These are phyloP conservation scores for Pelargonium cotyledonis DNA, from an alignment of 441 rosid genomes.

Conservation along the genomic window DNA sequence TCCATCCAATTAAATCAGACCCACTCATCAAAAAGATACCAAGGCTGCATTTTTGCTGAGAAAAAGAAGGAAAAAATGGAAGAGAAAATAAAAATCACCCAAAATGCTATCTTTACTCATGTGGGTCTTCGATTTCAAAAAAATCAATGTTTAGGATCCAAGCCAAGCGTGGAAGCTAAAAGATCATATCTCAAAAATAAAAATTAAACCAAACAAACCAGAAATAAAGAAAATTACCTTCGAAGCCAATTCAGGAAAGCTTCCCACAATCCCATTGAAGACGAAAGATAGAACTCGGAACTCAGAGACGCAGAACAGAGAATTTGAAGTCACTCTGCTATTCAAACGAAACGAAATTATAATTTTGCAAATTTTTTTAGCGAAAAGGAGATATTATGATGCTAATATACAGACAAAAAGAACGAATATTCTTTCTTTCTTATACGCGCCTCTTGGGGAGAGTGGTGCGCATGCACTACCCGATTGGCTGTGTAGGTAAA, in stretches of 20 bases:
- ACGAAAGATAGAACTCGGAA: background rate
- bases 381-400: background rate
- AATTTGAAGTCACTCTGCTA: background rate
- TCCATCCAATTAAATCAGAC: background rate
- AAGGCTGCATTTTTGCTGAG: too few species aligned
- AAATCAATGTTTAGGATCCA: background rate
- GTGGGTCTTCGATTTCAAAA: conserved; percentile 4
- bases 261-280: conserved; percentile 24
- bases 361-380: background rate
- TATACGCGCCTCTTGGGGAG: conserved; percentile 1
- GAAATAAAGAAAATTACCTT: conserved; percentile 8
- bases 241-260: conserved; percentile 27
- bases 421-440: background rate
- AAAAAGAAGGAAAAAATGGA: background rate
- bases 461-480: background rate
- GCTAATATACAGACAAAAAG: conserved; percentile 2
- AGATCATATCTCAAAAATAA: background rate
- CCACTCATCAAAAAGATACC: background rate
- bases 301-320: background rate
- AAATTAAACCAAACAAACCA: background rate
- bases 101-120: background rate
- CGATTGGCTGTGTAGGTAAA: background rate
- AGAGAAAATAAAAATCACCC: background rate
- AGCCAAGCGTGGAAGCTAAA: conserved; percentile 12
- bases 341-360: background rate